These are phyloP conservation scores for Antitrichia curtipendula DNA, from an alignment of 225 moss, liverwort and hornwort species.

Conservation along the genomic window DNA sequence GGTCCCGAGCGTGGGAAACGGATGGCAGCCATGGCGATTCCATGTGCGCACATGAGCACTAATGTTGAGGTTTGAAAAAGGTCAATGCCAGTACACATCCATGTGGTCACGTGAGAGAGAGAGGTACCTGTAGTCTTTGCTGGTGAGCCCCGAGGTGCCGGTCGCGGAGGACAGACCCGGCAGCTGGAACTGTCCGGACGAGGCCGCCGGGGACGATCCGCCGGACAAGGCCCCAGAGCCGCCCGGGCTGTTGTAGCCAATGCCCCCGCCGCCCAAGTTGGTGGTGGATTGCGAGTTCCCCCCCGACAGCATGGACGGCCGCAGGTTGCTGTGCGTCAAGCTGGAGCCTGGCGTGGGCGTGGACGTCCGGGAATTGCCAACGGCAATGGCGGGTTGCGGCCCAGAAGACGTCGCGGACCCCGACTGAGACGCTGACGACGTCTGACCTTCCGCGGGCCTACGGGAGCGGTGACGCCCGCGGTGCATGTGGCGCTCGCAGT, in stretches of 20 bases:
- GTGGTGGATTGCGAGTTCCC: conserved; percentile 53
- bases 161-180: conserved; percentile 71
- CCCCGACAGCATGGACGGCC: conserved; percentile 74
- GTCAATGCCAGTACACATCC: background rate
- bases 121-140: conserved; percentile 77
- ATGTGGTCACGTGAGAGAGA: background rate
- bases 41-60: conserved; percentile 14
- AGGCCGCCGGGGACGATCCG: conserved; percentile 72
- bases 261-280: conserved; percentile 45
- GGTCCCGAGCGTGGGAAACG: conserved; percentile 3
- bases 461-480: conserved; percentile 96
- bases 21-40: background rate
- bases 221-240: conserved; percentile 70
- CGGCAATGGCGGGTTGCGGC: conserved; percentile 54
- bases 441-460: conserved; percentile 74
- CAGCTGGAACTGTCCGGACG: conserved; percentile 82
- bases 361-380: conserved; percentile 46
- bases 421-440: conserved; percentile 52
- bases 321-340: conserved; percentile 45
- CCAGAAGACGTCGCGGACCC: conserved; percentile 69
- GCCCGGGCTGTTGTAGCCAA: conserved; percentile 62
- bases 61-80: background rate
- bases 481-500: conserved; percentile 99
- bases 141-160: conserved; percentile 62
- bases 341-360: conserved; percentile 52